These are phyloP conservation scores for Talaromyces atroroseus DNA, from an alignment of 2,329 filamentous ascomycete species.

Conservation along the genomic window DNA sequence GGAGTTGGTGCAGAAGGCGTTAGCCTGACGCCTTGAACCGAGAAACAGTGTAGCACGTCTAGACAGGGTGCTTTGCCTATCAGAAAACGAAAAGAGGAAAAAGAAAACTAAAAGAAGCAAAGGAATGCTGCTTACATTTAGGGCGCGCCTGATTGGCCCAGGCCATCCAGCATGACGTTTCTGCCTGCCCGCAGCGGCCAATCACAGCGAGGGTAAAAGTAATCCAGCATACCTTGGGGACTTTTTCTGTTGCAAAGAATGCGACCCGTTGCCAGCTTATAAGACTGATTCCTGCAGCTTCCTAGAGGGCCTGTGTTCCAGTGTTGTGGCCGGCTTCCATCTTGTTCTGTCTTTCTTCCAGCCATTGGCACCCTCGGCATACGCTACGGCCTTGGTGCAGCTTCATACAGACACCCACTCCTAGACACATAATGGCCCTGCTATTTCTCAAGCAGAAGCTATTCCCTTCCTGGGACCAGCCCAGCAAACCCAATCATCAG, in stretches of 20 bases:
- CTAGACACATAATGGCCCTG: conserved; percentile 27
- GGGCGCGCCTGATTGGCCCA: background rate
- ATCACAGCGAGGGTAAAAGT: background rate
- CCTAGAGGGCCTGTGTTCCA: background rate
- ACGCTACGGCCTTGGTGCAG: background rate
- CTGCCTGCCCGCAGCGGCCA: background rate
- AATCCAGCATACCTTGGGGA: background rate
- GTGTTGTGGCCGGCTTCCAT: background rate
- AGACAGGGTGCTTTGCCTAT: too few relatives aligned
- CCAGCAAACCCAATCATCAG: background rate
- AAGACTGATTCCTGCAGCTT: background rate
- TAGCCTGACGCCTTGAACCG: conserved; percentile 37
- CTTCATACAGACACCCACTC: background rate
- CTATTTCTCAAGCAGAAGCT: conserved; percentile 34
- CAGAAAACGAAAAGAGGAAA: background rate
- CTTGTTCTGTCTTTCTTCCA: background rate
- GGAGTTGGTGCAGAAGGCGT: conserved; percentile 58
- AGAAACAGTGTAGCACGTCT: too few relatives aligned
- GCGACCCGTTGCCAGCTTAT: background rate
- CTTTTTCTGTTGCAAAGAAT: background rate
- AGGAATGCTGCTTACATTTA: background rate
- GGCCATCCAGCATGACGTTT: background rate
- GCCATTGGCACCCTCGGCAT: background rate
- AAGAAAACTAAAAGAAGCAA: background rate
- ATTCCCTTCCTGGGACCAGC: conserved; percentile 21